A percentile compares a stretch with the other conserved stretches of the same genome.
Conservation (phyloP, 352 stramenopile species). For the Pythium folliculosum region DNA sequence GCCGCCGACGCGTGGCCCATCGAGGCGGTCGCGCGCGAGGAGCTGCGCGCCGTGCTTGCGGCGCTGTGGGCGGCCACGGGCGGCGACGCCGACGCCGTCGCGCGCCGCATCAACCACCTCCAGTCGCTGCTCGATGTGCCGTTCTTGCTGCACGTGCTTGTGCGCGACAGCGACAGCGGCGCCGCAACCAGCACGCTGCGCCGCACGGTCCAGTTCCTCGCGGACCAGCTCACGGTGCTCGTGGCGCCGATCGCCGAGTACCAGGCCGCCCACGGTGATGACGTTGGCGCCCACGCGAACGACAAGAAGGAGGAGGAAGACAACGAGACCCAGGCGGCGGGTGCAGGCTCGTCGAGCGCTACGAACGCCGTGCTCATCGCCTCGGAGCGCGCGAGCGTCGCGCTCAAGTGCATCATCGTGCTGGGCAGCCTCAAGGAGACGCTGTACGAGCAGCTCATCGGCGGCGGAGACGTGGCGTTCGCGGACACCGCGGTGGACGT, state of each 20-base stretch:
- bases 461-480: conserved; percentile 9
- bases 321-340: conserved; percentile 5
- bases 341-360: conserved; percentile 27
- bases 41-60: conserved; percentile 45
- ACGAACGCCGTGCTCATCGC: conserved; percentile 73
- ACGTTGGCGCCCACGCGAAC: not conserved
- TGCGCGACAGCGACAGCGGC: conserved; percentile 27
- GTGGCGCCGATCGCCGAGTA: conserved; percentile 29
- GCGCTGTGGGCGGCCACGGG: conserved; percentile 26
- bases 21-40: conserved; percentile 35
- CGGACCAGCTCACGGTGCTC: conserved; percentile 41
- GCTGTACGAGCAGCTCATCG: conserved; percentile 39
- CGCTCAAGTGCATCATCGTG: conserved; percentile 73
- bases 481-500: conserved; percentile 29
- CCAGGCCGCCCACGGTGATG: conserved; percentile 16
- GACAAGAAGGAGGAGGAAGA: conserved; percentile 21
- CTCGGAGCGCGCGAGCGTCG: conserved; percentile 69
- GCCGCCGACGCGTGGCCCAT: not conserved
- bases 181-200: conserved; percentile 27
- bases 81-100: conserved; percentile 30
- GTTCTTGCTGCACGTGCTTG: conserved; percentile 49
- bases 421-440: conserved; percentile 62
- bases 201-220: conserved; percentile 54
- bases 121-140: conserved; percentile 64
- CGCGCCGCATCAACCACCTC: conserved; percentile 50